Evolutionary conservation across 2,329 filamentous ascomycete genomes (phyloP).

Genomic region (Botrytis byssoidea): DNA sequence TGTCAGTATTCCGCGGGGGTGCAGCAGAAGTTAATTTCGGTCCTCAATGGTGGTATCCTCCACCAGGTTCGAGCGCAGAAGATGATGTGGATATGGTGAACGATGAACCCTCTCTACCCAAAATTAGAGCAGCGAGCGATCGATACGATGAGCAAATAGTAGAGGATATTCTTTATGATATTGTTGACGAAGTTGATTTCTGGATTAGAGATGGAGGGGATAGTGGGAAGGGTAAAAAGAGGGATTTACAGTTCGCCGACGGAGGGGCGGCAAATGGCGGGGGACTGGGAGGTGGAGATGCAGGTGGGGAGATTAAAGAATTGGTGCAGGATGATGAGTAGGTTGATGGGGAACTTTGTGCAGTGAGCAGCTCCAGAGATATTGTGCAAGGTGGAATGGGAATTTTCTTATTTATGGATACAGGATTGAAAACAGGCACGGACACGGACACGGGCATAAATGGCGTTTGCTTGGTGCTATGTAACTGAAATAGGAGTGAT

Average conservation of each 20-base stretch:
- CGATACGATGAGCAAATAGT: constrained; percentile 91
- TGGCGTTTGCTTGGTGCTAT: neutral
- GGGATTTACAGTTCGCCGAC: constrained; percentile 26
- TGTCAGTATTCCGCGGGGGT: constrained; percentile 88
- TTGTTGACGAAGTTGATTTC: constrained; percentile 92
- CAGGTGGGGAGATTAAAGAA: constrained; percentile 60
- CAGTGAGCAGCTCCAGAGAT: neutral
- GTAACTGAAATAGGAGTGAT: neutral
- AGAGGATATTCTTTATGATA: constrained; percentile 89
- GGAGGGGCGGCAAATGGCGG: constrained; percentile 28
- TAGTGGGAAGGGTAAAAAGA: constrained; percentile 31
- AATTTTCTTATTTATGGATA: neutral
- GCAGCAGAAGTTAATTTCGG: constrained; percentile 94
- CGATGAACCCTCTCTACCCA: constrained; percentile 30
- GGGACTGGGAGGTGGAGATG: constrained; percentile 23
- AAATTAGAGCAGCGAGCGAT: constrained; percentile 60
- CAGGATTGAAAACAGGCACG: neutral
- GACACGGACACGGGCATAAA: neutral
- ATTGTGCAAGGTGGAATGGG: neutral
- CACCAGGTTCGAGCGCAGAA: constrained; percentile 53
- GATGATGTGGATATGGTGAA: constrained; percentile 51
- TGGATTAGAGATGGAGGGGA: constrained; percentile 61
- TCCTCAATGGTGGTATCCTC: constrained; percentile 87
- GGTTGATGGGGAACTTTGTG: neutral
- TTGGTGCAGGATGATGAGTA: constrained; percentile 59